phyloP scores from a whole-genome alignment of 331 rosid genomes.

The Erythrophleum ivorense region DNA sequence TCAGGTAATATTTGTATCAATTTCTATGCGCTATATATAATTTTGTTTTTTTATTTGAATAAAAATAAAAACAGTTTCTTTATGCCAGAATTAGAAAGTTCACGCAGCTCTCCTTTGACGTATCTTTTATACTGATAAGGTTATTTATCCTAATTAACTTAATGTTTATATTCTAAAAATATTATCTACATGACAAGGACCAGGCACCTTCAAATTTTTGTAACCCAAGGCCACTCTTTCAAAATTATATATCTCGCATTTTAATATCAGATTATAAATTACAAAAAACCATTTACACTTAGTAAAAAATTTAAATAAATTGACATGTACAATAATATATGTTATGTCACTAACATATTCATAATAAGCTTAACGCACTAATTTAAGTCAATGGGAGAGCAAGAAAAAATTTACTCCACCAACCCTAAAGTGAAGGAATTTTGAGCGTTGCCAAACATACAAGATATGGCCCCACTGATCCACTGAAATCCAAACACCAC shows the following conservation, averaged over 20 bases:
- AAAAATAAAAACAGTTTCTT: too few relatives aligned
- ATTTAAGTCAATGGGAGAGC: not conserved
- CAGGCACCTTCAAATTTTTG: too few relatives aligned
- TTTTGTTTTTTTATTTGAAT: too few relatives aligned
- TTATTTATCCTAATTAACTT: not conserved
- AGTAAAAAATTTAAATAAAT: too few relatives aligned
- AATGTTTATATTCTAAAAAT: not conserved
- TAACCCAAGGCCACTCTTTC: too few relatives aligned
- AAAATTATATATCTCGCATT: too few relatives aligned
- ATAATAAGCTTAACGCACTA: not conserved
- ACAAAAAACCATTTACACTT: too few relatives aligned
- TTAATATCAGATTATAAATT: too few relatives aligned
- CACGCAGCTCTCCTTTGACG: not conserved
- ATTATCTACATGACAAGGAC: too few relatives aligned
- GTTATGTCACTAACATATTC: not conserved
- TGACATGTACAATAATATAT: too few relatives aligned
- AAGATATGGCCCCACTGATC: slow-evolving; percentile 15
- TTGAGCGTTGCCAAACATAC: slow-evolving; percentile 19
- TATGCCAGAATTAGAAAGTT: not conserved
- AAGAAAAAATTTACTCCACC: not conserved
- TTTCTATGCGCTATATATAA: too few relatives aligned
- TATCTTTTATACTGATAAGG: not conserved
- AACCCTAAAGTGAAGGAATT: not conserved
- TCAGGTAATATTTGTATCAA: not conserved
- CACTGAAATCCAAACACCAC: slow-evolving; percentile 41